Evolutionary conservation across 768 basidiomycete species (phyloP), one percentile per base, ranked within the genome.

Genomic region (Calocybe cyanea): DNA sequence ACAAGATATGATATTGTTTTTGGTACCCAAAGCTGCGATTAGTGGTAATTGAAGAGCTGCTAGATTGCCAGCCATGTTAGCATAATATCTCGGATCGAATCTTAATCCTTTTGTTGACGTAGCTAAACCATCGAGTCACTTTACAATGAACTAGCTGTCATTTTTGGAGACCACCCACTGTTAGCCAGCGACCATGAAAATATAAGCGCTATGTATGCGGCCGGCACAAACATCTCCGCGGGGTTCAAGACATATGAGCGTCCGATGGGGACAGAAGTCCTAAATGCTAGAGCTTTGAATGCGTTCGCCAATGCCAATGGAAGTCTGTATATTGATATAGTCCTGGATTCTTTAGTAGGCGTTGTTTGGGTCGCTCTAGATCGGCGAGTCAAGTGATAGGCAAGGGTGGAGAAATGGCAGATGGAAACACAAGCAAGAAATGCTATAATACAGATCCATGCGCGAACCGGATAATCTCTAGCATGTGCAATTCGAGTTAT

Each of bases 11-110:
- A 80, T 57, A 46, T 83, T 83, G 59, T 85, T 83, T 19, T 45
- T 54, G 50, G 76, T 77, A 1, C 78, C 80, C 18, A 85, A 69
- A 2, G 73, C 80, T 13, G 73, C 68, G 53, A 83, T 64, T n/a
- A 85, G 64, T 1, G 80, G 76, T 0, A 80, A 58, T 57, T 85
- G 80, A 32, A 65, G 64, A 13, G 66, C 57, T 0, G 71, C 77
- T 18, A 80, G 67, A 21, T 61, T 60, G 1, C 66, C 74, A 1
- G 71, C 65, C 20, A 71, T 63, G 47, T 76, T 70, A 18, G 63
- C 64, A 50, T 59, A 71, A 51, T 71, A 71, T 39, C 63, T 58
- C 0, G 68, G 64, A 46, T 67, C 67, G 15, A 63, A 59, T 35
- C 46, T 58, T 25, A 64, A 40, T 9, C 67, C 68, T 17, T 60